phyloP scores from a whole-genome alignment of 2,329 filamentous ascomycete genomes.

The Malbranchea zuffiana region DNA sequence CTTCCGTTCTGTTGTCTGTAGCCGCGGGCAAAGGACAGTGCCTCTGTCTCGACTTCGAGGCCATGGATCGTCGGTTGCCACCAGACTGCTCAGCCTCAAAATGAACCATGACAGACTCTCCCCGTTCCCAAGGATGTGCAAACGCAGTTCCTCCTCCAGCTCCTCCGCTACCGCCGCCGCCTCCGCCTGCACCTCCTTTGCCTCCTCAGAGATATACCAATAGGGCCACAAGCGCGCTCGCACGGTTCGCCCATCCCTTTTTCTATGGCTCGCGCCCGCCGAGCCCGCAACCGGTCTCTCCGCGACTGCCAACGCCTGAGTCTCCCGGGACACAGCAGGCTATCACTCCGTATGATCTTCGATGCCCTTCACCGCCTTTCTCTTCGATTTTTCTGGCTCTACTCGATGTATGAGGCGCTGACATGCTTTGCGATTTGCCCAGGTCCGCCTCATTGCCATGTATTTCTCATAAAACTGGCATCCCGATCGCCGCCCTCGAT shows the following conservation, averaged over 20 bases:
- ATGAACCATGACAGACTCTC: conserved; percentile 24
- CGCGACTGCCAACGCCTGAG: conserved; percentile 19
- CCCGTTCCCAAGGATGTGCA: conserved; percentile 20
- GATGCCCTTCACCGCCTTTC: neutral
- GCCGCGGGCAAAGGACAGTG: too few species aligned
- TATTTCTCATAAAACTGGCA: conserved; percentile 52
- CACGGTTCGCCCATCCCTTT: conserved; percentile 45
- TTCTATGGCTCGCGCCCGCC: conserved; percentile 44
- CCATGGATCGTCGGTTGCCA: conserved; percentile 16
- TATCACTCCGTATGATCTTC: conserved; percentile 29
- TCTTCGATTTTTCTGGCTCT: neutral
- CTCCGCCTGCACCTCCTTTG: conserved; percentile 25
- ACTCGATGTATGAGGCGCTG: neutral
- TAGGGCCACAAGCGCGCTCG: conserved; percentile 37
- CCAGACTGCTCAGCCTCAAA: conserved; percentile 11
- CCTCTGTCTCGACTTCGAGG: conserved; percentile 7
- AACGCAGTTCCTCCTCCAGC: conserved; percentile 18
- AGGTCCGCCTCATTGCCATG: conserved; percentile 43
- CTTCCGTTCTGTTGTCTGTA: too few species aligned
- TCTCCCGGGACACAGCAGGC: conserved; percentile 26
- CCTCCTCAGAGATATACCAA: conserved; percentile 33
- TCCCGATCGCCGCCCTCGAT: conserved; percentile 52
- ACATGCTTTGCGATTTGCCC: conserved; percentile 7
- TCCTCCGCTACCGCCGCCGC: conserved; percentile 15
- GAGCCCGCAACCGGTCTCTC: conserved; percentile 39